A percentile compares a stretch with the other conserved stretches of the same genome.
phyloP scores from a whole-genome alignment of 2,329 filamentous ascomycete genomes.

The Pseudogymnoascus sp. region DNA sequence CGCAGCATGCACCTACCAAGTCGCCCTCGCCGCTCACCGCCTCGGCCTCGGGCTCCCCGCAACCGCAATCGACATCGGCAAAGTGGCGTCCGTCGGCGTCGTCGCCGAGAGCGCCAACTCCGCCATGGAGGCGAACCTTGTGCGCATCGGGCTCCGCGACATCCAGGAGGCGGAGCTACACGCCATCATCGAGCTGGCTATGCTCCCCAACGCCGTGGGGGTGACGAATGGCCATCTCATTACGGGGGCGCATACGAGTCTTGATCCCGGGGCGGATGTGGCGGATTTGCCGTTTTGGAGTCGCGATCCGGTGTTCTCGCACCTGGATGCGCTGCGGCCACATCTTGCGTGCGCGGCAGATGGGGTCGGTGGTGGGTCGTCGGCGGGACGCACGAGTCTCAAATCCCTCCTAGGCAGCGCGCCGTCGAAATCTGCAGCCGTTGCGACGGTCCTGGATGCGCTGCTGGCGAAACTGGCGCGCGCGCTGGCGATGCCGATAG shows the following conservation, averaged over 20 bases:
- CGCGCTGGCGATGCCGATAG: conserved; percentile 40
- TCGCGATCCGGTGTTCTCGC: conserved; percentile 45
- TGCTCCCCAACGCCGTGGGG: conserved; percentile 31
- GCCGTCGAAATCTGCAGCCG: conserved; percentile 37
- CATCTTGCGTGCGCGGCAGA: neutral
- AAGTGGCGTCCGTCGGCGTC: conserved; percentile 36
- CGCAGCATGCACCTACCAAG: conserved; percentile 33
- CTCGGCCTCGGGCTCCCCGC: conserved; percentile 21
- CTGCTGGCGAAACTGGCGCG: conserved; percentile 40
- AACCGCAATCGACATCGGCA: conserved; percentile 28
- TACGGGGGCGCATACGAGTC: neutral
- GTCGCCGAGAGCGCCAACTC: conserved; percentile 35
- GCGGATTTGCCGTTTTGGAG: conserved; percentile 46
- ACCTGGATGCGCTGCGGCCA: conserved; percentile 33
- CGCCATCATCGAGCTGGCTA: conserved; percentile 45
- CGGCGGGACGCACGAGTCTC: conserved; percentile 24
- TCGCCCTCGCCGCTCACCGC: conserved; percentile 29
- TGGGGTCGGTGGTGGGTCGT: neutral
- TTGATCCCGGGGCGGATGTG: conserved; percentile 12
- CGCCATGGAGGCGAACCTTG: neutral
- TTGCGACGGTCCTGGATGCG: conserved; percentile 37
- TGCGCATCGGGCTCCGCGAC: neutral
- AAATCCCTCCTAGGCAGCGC: conserved; percentile 37
- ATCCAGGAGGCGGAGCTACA: conserved; percentile 26
- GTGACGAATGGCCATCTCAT: neutral